Evolutionary conservation across 2,329 filamentous ascomycete species (phyloP).

Genomic region (Arthrobotrys musiformis): DNA sequence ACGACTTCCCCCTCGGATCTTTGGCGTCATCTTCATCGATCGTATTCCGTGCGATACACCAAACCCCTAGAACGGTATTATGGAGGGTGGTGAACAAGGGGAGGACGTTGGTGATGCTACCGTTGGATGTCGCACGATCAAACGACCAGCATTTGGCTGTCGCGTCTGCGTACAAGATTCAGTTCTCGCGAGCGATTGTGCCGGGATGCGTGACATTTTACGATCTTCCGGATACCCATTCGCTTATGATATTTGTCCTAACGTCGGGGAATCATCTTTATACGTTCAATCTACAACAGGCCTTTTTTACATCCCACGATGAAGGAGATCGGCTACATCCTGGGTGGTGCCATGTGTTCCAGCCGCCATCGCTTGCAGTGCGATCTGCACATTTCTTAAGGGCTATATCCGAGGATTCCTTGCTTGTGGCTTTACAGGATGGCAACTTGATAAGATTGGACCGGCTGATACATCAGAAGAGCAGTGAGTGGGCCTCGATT

Average conservation of each 20-base stretch:
- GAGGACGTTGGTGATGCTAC: constrained; percentile 82
- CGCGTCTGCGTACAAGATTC: constrained; percentile 79
- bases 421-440: constrained; percentile 84
- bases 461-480: constrained; percentile 63
- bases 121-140: constrained; percentile 80
- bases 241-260: constrained; percentile 80
- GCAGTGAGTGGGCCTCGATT: constrained; percentile 31
- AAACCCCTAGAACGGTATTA: constrained; percentile 83
- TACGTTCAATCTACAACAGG: constrained; percentile 82
- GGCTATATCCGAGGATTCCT: constrained; percentile 76
- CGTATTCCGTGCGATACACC: constrained; percentile 81
- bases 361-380: constrained; percentile 78
- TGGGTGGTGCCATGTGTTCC: constrained; percentile 79
- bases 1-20: constrained; percentile 74
- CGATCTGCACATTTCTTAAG: constrained; percentile 82
- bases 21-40: constrained; percentile 82
- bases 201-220: constrained; percentile 83
- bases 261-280: constrained; percentile 80
- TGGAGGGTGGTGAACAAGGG: constrained; percentile 89
- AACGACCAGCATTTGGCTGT: constrained; percentile 73
- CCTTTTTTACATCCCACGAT: constrained; percentile 78
- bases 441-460: constrained; percentile 79
- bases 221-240: constrained; percentile 80
- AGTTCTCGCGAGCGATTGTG: constrained; percentile 78
- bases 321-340: constrained; percentile 72